phyloP scores from a whole-genome alignment of 352 stramenopile species.

The Globisporangium abappressorium region DNA sequence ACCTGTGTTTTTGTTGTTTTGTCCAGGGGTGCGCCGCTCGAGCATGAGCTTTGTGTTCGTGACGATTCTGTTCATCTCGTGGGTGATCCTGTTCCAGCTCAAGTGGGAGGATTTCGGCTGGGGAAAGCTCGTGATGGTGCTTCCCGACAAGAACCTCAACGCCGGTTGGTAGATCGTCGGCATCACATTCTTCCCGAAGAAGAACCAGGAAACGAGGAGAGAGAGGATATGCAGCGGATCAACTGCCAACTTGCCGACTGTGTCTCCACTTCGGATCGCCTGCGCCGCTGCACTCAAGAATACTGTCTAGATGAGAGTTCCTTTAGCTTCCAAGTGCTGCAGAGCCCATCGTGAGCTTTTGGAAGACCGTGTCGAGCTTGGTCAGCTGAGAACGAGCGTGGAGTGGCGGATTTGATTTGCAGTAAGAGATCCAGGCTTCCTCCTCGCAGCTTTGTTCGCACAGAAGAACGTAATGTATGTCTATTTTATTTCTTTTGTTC shows the following conservation, averaged over 20 bases:
- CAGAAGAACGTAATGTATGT: constrained; percentile 15
- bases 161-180: constrained; percentile 47
- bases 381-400: neutral
- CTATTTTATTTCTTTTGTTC: constrained; percentile 16
- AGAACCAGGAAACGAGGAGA: neutral
- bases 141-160: constrained; percentile 63
- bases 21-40: constrained; percentile 70
- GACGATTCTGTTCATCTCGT: constrained; percentile 71
- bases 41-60: constrained; percentile 67
- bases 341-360: neutral
- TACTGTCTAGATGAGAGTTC: neutral
- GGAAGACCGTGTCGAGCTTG: neutral
- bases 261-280: neutral
- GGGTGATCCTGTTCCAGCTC: constrained; percentile 78
- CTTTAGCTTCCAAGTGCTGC: neutral
- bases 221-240: neutral
- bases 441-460: neutral
- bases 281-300: neutral
- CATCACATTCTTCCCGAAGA: neutral
- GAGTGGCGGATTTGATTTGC: neutral
- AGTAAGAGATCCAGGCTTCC: neutral
- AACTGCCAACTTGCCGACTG: neutral
- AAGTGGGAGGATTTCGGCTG: constrained; percentile 86
- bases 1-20: neutral
- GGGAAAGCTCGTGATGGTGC: constrained; percentile 72